phyloP scores from a whole-genome alignment of 495 filamentous ascomycete species.

The Talaromyces thailandensis region DNA sequence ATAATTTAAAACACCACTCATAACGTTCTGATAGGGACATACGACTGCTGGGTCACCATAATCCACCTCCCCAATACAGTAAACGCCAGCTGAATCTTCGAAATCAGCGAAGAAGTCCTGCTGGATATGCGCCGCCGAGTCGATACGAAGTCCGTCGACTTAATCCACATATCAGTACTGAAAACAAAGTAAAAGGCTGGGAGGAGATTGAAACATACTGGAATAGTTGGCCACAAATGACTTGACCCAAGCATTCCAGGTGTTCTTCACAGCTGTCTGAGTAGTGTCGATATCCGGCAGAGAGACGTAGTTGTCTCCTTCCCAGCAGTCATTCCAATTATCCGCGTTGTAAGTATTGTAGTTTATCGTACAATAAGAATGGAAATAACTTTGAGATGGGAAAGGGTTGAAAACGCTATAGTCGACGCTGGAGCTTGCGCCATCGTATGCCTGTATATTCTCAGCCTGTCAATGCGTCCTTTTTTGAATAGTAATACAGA shows the following conservation, averaged over 20 bases:
- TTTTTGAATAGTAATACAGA: slow-evolving; percentile 10
- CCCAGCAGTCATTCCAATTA: slow-evolving; percentile 43
- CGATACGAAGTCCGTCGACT: slow-evolving; percentile 64
- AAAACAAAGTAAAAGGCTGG: no score
- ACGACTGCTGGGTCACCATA: slow-evolving; percentile 47
- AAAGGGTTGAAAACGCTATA: slow-evolving; percentile 52
- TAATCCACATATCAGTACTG: neutral
- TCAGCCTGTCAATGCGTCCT: slow-evolving; percentile 8
- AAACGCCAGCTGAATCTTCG: slow-evolving; percentile 50
- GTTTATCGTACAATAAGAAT: slow-evolving; percentile 52
- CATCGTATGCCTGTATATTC: neutral
- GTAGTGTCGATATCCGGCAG: slow-evolving; percentile 60
- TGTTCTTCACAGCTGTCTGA: slow-evolving; percentile 37
- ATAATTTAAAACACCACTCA: slow-evolving; percentile 53
- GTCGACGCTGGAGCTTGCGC: slow-evolving; percentile 30
- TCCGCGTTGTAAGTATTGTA: slow-evolving; percentile 37
- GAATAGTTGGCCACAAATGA: slow-evolving; percentile 51
- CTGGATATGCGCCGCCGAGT: slow-evolving; percentile 60
- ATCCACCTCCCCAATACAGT: slow-evolving; percentile 55
- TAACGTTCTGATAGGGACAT: slow-evolving; percentile 47
- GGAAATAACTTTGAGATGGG: slow-evolving; percentile 48
- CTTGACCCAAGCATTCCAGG: slow-evolving; percentile 51
- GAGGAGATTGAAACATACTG: slow-evolving; percentile 21
- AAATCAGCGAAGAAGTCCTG: slow-evolving; percentile 54
- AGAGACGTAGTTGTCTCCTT: slow-evolving; percentile 45